phyloP scores from a whole-genome alignment of 768 basidiomycete species.

The Rickenella mellea region DNA sequence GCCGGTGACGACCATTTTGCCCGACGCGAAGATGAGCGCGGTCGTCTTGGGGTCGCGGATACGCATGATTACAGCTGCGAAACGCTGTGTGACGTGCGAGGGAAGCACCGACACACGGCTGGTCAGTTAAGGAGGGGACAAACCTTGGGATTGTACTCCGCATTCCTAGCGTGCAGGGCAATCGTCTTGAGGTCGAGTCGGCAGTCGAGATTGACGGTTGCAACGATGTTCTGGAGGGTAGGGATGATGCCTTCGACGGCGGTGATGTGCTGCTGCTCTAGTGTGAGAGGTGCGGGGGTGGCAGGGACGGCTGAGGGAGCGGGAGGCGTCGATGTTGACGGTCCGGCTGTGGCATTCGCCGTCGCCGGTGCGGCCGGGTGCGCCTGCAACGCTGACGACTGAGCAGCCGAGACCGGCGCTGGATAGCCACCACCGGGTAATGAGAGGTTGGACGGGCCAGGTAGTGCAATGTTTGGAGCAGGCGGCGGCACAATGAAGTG shows the following conservation, averaged over 20 bases:
- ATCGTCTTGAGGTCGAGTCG: constrained; percentile 97
- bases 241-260: constrained; percentile 97
- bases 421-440: constrained; percentile 39
- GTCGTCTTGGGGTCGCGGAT: constrained; percentile 99
- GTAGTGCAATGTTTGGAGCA: constrained; percentile 31
- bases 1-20: constrained; percentile 99
- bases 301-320: constrained; percentile 45
- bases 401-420: constrained; percentile 20
- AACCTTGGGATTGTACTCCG: constrained; percentile 99
- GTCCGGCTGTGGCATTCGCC: constrained; percentile 41
- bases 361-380: constrained; percentile 20
- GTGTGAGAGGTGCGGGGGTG: constrained; percentile 65
- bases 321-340: constrained; percentile 40
- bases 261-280: constrained; percentile 91
- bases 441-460: constrained; percentile 34
- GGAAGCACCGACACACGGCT: constrained; percentile 40
- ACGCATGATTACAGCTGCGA: constrained; percentile 99
- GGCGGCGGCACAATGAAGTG: constrained; percentile 38
- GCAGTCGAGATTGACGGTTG: constrained; percentile 96
- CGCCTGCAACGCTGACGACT: constrained; percentile 19
- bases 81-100: constrained; percentile 75
- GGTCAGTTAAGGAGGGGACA: constrained; percentile 33
- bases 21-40: constrained; percentile 97
- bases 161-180: constrained; percentile 93
- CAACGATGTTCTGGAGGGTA: constrained; percentile 99